Evolutionary conservation across 2,329 filamentous ascomycete species (phyloP).

Genomic region (Arthrobotrys iridis): DNA sequence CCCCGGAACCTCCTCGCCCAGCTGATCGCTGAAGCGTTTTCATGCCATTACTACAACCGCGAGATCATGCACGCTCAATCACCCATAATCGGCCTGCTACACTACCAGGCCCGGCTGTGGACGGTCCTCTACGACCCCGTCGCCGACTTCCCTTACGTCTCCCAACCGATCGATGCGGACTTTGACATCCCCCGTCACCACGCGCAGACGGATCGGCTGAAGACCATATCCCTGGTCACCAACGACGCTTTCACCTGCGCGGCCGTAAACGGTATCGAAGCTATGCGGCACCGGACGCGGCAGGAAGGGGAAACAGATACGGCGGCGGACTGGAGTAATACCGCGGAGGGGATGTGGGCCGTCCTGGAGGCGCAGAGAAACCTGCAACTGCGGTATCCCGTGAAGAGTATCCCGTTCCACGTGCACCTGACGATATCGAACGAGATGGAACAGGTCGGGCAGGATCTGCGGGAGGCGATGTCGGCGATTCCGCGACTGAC

Average conservation of each 20-base stretch:
- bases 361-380: not conserved
- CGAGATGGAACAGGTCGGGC: not conserved
- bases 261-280: conserved; percentile 4
- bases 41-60: conserved; percentile 36
- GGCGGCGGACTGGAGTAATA: not conserved
- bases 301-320: not conserved
- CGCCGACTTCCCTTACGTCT: conserved; percentile 21
- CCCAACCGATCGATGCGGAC: not conserved
- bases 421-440: not conserved
- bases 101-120: not conserved
- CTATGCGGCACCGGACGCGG: not conserved
- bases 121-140: conserved; percentile 17
- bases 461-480: not conserved
- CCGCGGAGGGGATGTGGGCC: not conserved
- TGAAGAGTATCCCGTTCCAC: not conserved
- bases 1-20: conserved; percentile 14
- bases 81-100: conserved; percentile 12
- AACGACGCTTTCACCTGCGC: conserved; percentile 11
- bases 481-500: no score
- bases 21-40: conserved; percentile 21
- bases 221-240: not conserved
- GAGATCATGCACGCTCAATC: conserved; percentile 13
- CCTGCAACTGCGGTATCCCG: not conserved
- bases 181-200: not conserved
- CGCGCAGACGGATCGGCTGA: not conserved